These are phyloP conservation scores for Pyricularia sp. DNA, from an alignment of 2,329 filamentous ascomycete genomes.

Conservation along the genomic window DNA sequence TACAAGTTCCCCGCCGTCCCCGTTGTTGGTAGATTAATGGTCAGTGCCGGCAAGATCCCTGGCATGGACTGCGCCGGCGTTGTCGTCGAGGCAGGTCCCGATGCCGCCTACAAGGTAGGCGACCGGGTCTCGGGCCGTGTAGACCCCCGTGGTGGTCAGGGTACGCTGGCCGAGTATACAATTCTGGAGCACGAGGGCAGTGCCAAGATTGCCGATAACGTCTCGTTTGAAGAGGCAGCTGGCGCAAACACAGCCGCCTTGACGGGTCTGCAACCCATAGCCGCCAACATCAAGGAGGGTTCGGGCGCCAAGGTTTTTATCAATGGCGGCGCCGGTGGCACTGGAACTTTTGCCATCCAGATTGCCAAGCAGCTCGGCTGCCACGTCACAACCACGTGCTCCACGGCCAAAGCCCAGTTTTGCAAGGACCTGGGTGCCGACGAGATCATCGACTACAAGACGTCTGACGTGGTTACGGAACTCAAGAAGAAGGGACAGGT, in stretches of 20 bases:
- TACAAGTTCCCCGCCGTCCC: constrained; percentile 45
- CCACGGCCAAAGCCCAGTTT: constrained; percentile 40
- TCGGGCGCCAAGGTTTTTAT: constrained; percentile 32
- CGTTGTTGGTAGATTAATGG: constrained; percentile 23
- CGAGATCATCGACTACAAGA: constrained; percentile 48
- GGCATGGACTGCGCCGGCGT: constrained; percentile 36
- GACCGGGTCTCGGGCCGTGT: constrained; percentile 32
- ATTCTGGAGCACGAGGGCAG: constrained; percentile 16
- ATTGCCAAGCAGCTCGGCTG: constrained; percentile 20
- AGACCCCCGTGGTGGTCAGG: constrained; percentile 14
- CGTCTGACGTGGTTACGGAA: constrained; percentile 24
- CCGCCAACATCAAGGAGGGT: constrained; percentile 6
- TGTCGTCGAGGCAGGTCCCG: constrained; percentile 22
- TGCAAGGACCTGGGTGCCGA: constrained; percentile 46
- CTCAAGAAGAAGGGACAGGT: constrained; percentile 27
- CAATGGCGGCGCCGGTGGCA: constrained; percentile 23
- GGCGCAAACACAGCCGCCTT: constrained; percentile 11
- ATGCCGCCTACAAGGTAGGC: constrained; percentile 20
- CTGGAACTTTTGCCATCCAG: constrained; percentile 23
- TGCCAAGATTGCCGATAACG: constrained; percentile 33
- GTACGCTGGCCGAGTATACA: constrained; percentile 24
- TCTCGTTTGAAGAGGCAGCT: constrained; percentile 37
- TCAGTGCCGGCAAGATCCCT: constrained; percentile 30
- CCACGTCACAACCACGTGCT: constrained; percentile 37
- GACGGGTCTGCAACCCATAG: constrained; percentile 13